Conservation (phyloP, 257 asterid genomes). For the Solanum chilense region DNA sequence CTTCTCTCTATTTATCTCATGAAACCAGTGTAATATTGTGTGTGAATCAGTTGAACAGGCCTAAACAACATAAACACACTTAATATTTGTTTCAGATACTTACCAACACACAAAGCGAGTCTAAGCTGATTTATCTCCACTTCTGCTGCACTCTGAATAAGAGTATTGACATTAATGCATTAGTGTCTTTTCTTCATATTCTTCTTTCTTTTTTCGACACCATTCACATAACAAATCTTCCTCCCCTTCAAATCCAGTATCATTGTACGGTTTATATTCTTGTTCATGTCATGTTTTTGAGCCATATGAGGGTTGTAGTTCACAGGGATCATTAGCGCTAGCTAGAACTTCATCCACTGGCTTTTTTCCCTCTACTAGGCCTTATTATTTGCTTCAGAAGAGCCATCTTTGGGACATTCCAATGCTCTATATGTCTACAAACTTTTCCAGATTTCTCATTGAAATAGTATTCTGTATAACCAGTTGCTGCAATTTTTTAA, state of each 20-base stretch:
- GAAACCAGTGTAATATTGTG: not conserved
- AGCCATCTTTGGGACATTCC: constrained; percentile 98
- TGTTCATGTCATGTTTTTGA: not conserved
- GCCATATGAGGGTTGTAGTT: not conserved
- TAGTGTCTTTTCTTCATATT: not conserved
- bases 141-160: not conserved
- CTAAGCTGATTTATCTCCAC: not conserved
- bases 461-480: constrained; percentile 86
- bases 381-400: constrained; percentile 68
- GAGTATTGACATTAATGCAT: not conserved
- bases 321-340: not conserved
- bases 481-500: constrained; percentile 61
- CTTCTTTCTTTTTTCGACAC: not conserved
- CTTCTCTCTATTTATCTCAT: not conserved
- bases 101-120: not conserved
- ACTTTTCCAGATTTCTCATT: constrained; percentile 67
- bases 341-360: not conserved
- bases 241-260: not conserved
- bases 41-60: not conserved
- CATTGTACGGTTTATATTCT: not conserved
- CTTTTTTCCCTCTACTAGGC: constrained; percentile 35
- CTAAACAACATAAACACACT: not conserved
- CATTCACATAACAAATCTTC: not conserved
- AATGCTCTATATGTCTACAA: constrained; percentile 87
- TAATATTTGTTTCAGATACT: not conserved